These are phyloP conservation scores for Cordyceps javanica DNA, from an alignment of 2,329 filamentous ascomycete species.

Conservation along the genomic window DNA sequence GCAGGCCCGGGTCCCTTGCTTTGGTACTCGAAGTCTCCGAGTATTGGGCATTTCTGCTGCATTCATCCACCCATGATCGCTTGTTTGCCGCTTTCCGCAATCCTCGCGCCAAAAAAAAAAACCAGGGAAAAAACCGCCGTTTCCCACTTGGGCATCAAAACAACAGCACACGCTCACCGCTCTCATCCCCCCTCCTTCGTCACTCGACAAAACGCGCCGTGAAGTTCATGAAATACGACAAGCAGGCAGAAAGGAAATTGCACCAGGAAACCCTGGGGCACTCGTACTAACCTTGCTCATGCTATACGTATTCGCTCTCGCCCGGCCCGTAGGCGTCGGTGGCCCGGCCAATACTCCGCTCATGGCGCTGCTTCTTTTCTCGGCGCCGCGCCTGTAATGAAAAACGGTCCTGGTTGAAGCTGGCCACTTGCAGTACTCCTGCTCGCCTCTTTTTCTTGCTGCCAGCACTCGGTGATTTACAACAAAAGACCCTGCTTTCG, in stretches of 20 bases:
- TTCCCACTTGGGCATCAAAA: conserved; percentile 7
- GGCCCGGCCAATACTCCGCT: conserved; percentile 31
- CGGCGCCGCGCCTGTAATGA: background rate
- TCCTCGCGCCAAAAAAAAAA: background rate
- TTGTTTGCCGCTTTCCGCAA: background rate
- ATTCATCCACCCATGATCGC: too few species aligned
- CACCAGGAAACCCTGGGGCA: background rate
- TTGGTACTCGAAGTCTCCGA: too few species aligned
- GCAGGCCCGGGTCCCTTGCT: too few species aligned
- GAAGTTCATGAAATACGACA: background rate
- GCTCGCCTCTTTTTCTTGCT: background rate
- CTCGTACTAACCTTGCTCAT: conserved; percentile 32
- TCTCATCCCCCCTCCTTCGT: background rate
- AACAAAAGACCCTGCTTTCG: too few species aligned
- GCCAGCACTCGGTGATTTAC: background rate
- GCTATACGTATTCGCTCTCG: conserved; percentile 34
- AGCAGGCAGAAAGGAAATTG: conserved; percentile 6
- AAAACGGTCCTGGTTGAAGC: background rate
- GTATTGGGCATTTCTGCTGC: too few species aligned
- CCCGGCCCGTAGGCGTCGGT: conserved; percentile 25
- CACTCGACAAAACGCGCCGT: background rate
- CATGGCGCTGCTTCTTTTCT: conserved; percentile 18
- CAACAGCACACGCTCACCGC: conserved; percentile 1
- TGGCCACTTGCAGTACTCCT: background rate
- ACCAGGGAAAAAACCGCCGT: background rate